Conservation (phyloP, 1,139 yeast genomes). For the Yamadazyma friedrichii region DNA sequence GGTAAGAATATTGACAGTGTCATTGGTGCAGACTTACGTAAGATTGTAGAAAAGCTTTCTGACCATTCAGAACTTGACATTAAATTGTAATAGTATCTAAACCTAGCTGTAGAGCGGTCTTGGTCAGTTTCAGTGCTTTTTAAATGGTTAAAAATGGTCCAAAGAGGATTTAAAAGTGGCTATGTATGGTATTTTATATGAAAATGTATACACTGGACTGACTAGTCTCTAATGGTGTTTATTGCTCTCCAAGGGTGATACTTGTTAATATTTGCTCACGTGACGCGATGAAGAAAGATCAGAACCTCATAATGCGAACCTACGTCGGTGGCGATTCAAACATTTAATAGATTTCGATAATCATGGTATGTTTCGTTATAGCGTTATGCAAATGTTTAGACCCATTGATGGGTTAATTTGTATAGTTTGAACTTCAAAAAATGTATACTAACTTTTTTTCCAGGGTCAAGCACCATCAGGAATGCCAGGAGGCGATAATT, state of each 20-base stretch:
- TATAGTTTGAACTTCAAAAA: not conserved
- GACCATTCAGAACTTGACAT: constrained; percentile 13
- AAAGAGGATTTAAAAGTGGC: too few species aligned
- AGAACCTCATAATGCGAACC: constrained; percentile 2
- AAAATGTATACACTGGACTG: too few species aligned
- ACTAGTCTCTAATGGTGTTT: too few species aligned
- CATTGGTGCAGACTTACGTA: constrained; percentile 59
- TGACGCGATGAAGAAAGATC: not conserved
- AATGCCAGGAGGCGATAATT: constrained; percentile 54
- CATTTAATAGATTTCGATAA: not conserved
- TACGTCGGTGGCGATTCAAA: constrained; percentile 11
- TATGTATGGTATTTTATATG: too few species aligned
- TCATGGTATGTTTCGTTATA: not conserved
- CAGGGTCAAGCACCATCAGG: constrained; percentile 85
- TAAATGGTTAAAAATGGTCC: too few species aligned
- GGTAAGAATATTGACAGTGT: constrained; percentile 73
- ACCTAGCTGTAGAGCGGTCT: too few species aligned
- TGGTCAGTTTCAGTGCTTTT: too few species aligned
- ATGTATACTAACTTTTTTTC: constrained; percentile 12
- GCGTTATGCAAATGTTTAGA: not conserved
- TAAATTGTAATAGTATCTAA: constrained; percentile 1
- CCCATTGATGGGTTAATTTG: not conserved
- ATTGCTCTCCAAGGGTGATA: too few species aligned
- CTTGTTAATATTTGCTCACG: constrained; percentile 1
- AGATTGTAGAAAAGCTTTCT: constrained; percentile 11